A percentile compares a stretch with the other conserved stretches of the same genome.
These are phyloP conservation scores for Fusarium coicis DNA, from an alignment of 2,329 filamentous ascomycete species.

Conservation along the genomic window DNA sequence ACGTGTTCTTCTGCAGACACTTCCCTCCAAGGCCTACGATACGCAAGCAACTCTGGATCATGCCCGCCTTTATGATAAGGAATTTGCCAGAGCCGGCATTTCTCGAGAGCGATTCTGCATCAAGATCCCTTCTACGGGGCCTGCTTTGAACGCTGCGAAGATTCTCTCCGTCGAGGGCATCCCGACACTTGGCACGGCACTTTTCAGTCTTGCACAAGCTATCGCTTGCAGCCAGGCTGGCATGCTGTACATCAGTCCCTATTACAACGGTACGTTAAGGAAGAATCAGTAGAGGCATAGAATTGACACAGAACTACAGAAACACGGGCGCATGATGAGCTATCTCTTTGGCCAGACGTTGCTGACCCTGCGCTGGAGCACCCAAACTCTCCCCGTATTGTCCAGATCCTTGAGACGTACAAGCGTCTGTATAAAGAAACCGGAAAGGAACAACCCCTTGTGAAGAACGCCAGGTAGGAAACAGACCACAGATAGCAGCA, in stretches of 20 bases:
- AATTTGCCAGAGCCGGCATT: constrained; percentile 58
- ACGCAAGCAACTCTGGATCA: constrained; percentile 57
- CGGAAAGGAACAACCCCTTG: constrained; percentile 58
- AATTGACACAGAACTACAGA: constrained; percentile 44
- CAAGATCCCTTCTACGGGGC: constrained; percentile 62
- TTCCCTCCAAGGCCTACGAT: constrained; percentile 59
- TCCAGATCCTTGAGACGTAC: constrained; percentile 61
- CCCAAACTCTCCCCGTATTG: constrained; percentile 58
- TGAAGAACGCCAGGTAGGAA: constrained; percentile 61
- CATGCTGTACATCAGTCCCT: constrained; percentile 61
- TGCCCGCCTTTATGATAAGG: constrained; percentile 57
- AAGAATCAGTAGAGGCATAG: fast-evolving
- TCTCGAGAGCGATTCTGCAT: constrained; percentile 59
- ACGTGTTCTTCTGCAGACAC: constrained; percentile 60
- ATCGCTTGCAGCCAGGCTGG: constrained; percentile 61
- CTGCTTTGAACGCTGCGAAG: constrained; percentile 58
- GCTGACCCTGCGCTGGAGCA: constrained; percentile 59
- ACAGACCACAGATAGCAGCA: too few species aligned
- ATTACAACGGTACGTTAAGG: constrained; percentile 55
- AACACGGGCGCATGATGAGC: constrained; percentile 55
- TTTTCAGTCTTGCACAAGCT: constrained; percentile 60
- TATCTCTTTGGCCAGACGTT: constrained; percentile 57
- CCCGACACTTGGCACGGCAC: constrained; percentile 58
- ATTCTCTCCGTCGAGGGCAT: constrained; percentile 57
- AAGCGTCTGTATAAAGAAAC: constrained; percentile 57